Evolutionary conservation across 2,329 filamentous ascomycete genomes (phyloP).

Genomic region (Cercospora zeina): DNA sequence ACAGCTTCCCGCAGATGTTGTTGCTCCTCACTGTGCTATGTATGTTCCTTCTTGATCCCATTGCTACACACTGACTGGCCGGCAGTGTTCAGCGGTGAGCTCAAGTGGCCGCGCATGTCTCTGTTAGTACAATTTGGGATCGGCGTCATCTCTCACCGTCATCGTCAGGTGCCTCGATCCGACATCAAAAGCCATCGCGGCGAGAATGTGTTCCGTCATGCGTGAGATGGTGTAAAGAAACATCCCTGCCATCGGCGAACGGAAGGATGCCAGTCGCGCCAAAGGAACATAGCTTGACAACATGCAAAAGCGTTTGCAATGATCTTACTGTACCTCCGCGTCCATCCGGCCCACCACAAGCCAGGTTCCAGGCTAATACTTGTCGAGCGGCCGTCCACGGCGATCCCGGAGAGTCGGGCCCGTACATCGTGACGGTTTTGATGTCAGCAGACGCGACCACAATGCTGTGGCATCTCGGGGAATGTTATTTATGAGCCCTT

Average conservation of each 20-base stretch:
- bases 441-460: neutral
- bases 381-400: slow-evolving; percentile 8
- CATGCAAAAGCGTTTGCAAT: neutral
- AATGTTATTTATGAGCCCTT: too few relatives aligned
- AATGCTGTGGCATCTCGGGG: neutral
- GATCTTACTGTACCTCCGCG: slow-evolving; percentile 7
- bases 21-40: neutral
- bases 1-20: neutral
- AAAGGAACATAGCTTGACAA: neutral
- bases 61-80: neutral
- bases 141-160: neutral
- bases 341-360: slow-evolving; percentile 6
- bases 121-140: neutral
- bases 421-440: neutral
- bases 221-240: slow-evolving; percentile 4
- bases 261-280: slow-evolving; percentile 1
- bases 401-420: slow-evolving; percentile 1
- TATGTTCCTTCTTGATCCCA: neutral
- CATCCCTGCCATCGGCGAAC: slow-evolving; percentile 4
- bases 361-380: slow-evolving; percentile 3
- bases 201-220: neutral
- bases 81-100: neutral
- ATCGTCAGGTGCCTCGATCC: neutral
- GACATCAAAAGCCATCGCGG: neutral
- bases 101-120: neutral